Base-by-base conservation (phyloP, 768 basidiomycete genomes). In the Phlebiopsis gigantea region DNA sequence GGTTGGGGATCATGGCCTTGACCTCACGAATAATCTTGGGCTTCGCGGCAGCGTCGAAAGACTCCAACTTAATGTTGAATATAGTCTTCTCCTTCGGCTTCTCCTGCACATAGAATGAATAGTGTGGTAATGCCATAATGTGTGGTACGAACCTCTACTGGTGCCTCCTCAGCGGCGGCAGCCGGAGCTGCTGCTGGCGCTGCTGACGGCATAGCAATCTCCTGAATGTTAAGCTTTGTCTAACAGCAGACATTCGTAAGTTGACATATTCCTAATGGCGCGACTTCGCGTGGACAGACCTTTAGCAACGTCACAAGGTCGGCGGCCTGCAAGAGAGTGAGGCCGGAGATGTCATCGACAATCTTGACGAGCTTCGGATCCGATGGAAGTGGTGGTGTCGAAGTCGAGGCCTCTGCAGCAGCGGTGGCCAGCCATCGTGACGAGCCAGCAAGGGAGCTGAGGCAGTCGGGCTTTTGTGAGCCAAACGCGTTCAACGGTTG, bases 11-110 rank as follows among this genome's bases (percentile, higher is more conserved):
- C 61, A 98, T 69, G 5, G 90, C 90, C 80, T 99, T 99, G 65
- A 99, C 92, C 74, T 98, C 97, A 64, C 90, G 84, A 68, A 99
- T 99, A 66, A 98, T 84, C 77, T 99, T 99, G 26, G 97, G 90
- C 73, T 99, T 99, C 52, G 90, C 79, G 10, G 82, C 78, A 2
- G 93, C 84, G 60, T 97, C 95, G 66, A 98, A 97, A 46, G 93
- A 93, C 69, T 96, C 93, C 42, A 99, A 81, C 72, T 85, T 93
- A 68, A 98, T 89, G 65, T 87, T 95, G 76, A 99, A 99, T 30
- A 95, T 80, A 17, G 94, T 97, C 85, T 98, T 98, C 77, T 98
- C 97, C 76, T 97, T 98, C 48, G 94, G 94, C 68, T 95, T 97
- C 72, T 93, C 93, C 87, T 93, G 9, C 31, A 46, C 26, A 42